Evolutionary conservation across 345 rosid genomes (phyloP).

Genomic region (Mangifera indica): DNA sequence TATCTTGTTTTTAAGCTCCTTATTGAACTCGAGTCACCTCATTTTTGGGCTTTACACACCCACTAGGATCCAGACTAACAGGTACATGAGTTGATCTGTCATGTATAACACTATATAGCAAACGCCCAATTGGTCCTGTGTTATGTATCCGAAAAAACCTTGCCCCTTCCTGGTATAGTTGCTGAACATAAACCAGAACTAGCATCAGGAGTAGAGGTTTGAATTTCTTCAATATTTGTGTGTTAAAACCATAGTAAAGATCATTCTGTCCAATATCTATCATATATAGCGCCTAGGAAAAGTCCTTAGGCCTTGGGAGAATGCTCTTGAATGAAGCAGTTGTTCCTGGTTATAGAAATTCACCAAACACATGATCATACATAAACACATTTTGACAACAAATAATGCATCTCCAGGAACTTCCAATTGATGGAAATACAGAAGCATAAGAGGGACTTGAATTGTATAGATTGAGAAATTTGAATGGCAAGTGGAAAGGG

Average conservation of each 20-base stretch:
- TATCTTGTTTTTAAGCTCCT: neutral
- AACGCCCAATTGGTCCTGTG: neutral
- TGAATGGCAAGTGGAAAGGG: conserved; percentile 61
- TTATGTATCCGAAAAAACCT: neutral
- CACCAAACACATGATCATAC: neutral
- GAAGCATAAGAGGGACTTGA: conserved; percentile 31
- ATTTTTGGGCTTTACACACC: neutral
- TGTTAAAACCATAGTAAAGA: conserved; percentile 44
- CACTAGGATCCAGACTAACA: neutral
- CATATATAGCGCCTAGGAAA: conserved; percentile 62
- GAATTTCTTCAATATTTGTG: conserved; percentile 42
- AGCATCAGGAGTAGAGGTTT: conserved; percentile 45
- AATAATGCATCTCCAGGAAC: neutral
- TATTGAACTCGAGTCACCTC: neutral
- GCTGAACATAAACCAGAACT: neutral
- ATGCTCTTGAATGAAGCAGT: conserved; percentile 28
- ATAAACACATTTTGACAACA: neutral
- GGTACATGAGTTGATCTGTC: neutral
- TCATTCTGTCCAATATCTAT: conserved; percentile 80
- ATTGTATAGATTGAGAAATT: conserved; percentile 54
- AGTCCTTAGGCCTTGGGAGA: conserved; percentile 66
- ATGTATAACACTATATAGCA: neutral
- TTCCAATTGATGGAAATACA: neutral
- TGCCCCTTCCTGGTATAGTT: neutral
- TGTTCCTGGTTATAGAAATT: conserved; percentile 20